Base-by-base conservation (phyloP, 2,329 filamentous ascomycete genomes). In the Aspergillus arachidicola region DNA sequence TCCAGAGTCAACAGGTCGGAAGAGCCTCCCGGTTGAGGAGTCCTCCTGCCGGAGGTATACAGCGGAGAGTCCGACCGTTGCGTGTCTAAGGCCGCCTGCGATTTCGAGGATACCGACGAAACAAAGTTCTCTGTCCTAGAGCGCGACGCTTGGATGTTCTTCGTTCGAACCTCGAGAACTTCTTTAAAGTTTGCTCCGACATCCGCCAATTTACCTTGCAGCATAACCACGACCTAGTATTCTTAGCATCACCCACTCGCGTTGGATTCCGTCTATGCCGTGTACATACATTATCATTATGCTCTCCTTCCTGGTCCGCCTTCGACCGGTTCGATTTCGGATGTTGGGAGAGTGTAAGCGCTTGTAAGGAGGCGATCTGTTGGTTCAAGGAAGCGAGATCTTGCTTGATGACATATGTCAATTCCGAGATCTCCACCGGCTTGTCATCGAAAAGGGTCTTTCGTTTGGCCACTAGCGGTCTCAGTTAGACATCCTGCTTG, bases 391-490 rank as follows among this genome's bases (percentile, higher is more conserved):
- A 88, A 1, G 93, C 92, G 58, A 98, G 87, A 74, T 98, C 94
- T 83, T 98, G 94, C 82, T 98, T 98, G 84, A 98, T 97, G 75
- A 98, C 91, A 74, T 94, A 97, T 9, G 94, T 97, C 77, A 97
- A 87, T 79, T 98, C 93, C 78, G 95, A 95, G 78, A 98, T 97
- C 80, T 99, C 95, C 60, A 97, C 92, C 0, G 95, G 93, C 76
- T 92, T 88, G 81, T 99, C 95, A 78, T 99, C 95, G 77, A 99
- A 99, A 50, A 99, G 88, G 11, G 95, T 97, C 80, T 97, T 96
- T 73, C 94, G 89, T 79, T 93, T 94, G n/a, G 95, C 95, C 75
- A 99, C 89, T 91, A 58, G 26, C 58, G 57, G 28, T 14, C 28
- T 21, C 9, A 19, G 34, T 60, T 58, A 60, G 48, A 28, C 51